phyloP scores from a whole-genome alignment of 331 rosid genomes.

The Saraca asoca region DNA sequence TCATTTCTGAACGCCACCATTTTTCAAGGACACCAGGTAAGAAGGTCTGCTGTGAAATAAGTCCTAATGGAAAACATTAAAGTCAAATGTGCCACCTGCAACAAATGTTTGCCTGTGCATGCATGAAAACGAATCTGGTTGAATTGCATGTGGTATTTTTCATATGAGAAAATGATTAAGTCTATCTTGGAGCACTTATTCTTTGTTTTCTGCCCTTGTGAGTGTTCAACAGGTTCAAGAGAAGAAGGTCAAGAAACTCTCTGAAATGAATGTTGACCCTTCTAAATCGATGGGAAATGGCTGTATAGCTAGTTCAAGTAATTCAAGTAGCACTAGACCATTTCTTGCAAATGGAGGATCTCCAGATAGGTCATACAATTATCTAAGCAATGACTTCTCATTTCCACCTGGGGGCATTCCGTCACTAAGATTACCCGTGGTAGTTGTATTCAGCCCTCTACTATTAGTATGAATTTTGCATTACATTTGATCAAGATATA shows the following conservation, averaged over 20 bases:
- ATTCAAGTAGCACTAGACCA: slow-evolving; percentile 54
- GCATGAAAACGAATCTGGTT: slow-evolving; percentile 7
- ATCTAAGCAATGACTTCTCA: slow-evolving; percentile 59
- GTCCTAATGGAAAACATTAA: slow-evolving; percentile 5
- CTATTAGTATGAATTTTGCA: no score
- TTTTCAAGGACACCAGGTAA: neutral
- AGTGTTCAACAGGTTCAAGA: slow-evolving; percentile 78
- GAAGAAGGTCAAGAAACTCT: slow-evolving; percentile 87
- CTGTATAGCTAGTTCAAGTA: slow-evolving; percentile 76
- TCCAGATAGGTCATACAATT: slow-evolving; percentile 53
- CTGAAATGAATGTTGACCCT: slow-evolving; percentile 80
- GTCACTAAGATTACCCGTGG: slow-evolving; percentile 74
- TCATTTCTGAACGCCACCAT: neutral
- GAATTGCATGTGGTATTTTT: slow-evolving; percentile 15
- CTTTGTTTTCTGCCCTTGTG: slow-evolving; percentile 29
- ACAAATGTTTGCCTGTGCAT: slow-evolving; percentile 21
- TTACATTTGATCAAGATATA: no score
- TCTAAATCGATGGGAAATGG: slow-evolving; percentile 69
- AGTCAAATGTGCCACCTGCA: neutral
- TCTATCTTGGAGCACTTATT: slow-evolving; percentile 25
- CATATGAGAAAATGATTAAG: slow-evolving; percentile 23
- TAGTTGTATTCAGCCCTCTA: slow-evolving; percentile 55
- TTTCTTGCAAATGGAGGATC: slow-evolving; percentile 79
- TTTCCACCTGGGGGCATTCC: slow-evolving; percentile 82
- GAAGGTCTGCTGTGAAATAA: neutral